Base-by-base conservation (phyloP, 192 early-diverging fungal genomes). In the Spinellus fusiger region DNA sequence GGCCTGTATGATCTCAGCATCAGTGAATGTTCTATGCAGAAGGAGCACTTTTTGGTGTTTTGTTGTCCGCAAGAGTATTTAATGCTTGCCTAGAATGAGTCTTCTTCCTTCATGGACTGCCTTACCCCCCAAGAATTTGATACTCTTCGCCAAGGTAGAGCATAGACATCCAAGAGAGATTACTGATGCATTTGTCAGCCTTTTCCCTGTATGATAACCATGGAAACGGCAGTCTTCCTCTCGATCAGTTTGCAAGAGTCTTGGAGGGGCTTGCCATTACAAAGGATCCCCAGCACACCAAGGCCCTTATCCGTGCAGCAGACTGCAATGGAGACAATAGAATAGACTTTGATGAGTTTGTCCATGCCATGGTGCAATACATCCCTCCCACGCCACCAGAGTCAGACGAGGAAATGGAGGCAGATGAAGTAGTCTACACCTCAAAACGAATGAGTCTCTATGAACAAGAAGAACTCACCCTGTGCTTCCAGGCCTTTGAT, bases 401-500 rank as follows among this genome's bases (percentile, higher is more conserved):
- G 10, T 44, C 40, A 5, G 40, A 44, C 3, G 10, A 44, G 4
- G 40, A 44, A 44, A 18, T n/a, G 18, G 35, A 37, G 7, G 35
- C 5, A n/a, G 18, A 3, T 44, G 13, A n/a, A 44, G 3, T 3
- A 2, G 15, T 44, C 10, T 10, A 12, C 13, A 44, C 10, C 40
- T 12, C 40, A 44, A 44, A 37, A 18, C 2, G 18, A 44, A 44
- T 44, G 15, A 5, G 10, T 44, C 3, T 44, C 40, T 18, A 44
- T 10, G 40, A 44, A 3, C 40, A 44, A 10, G 49, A 66, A 27
- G 65, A 66, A 32, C 29, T 66, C 1, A 51, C 25, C 7, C 49
- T 16, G 3, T 66, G 65, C 29, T 68, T 68, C 46, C 54, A 61
- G 18, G 40, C 25, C 8, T 68, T 68, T 40, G 66, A 68, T 54